Evolutionary conservation across 1,139 yeast genomes (phyloP), one percentile per base, ranked within the genome.

Genomic region (Hyphopichia pseudoburtonii): DNA sequence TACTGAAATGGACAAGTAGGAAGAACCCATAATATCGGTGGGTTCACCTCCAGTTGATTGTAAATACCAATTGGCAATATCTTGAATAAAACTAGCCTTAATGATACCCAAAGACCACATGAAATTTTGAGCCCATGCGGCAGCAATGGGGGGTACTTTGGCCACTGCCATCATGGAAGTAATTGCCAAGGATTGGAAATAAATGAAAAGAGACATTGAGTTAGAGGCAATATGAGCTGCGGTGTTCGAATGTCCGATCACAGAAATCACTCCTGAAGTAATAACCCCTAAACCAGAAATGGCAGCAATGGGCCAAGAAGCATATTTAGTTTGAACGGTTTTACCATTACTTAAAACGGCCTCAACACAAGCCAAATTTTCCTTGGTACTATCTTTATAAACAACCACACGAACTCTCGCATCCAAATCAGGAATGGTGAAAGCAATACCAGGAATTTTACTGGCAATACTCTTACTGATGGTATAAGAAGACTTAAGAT

Each of bases 111-210:
- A 75, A 5, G 97, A 82, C 98, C 98, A 92, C 66, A 82, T 82
- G 70, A 92, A 92, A 66, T 92, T 92, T 61, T 92, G 96, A 26
- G 95, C 83, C 99, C 99, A 92, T 3, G 97, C 94, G 2, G 96
- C 92, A 8, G 97, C 97, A 47, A 92, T 88, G 5, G 98, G 98
- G 7, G 98, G 98, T 18, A 88, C 86, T 44, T 81, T 73, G 16
- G 89, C 78, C 28, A 92, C 97, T 34, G 95, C 97, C 92, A 90
- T 85, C 96, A 92, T 89, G 19, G 96, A 79, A 17, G 94, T 85
- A 46, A 92, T 84, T 22, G 97, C 97, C 51, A 92, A 75, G 39
- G 88, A 80, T 67, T 92, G 99, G 76, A 92, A 92, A 64, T 92
- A 94, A 41, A 89, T 79, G 65, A 92, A 92, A 46, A 92, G 72